Percentiles rank a stretch among this genome's conserved stretches.
phyloP scores from a whole-genome alignment of 2,329 filamentous ascomycete genomes.

The Arthrobotrys entomopaga region DNA sequence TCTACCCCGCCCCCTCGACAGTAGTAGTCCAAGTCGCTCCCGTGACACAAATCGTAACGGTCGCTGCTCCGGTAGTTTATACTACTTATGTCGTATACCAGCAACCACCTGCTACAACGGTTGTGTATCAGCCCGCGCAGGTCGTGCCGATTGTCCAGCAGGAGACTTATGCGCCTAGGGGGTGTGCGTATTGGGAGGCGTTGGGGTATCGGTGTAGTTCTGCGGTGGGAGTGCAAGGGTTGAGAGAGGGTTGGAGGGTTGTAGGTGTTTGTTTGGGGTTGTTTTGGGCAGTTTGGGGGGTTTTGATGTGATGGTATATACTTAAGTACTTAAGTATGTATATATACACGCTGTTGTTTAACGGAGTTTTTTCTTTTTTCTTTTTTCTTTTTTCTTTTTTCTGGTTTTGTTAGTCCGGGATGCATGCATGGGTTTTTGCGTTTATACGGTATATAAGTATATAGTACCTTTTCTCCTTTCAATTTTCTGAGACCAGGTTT shows the following conservation, averaged over 20 bases:
- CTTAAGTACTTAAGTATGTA: no score
- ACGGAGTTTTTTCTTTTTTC: conserved; percentile 12
- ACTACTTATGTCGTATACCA: conserved; percentile 47
- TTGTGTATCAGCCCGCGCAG: conserved; percentile 46
- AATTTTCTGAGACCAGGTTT: background rate
- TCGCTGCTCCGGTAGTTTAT: conserved; percentile 42
- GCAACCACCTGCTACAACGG: conserved; percentile 38
- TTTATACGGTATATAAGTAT: background rate
- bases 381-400: conserved; percentile 19
- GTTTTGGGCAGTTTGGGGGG: conserved; percentile 39
- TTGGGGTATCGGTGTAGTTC: conserved; percentile 49
- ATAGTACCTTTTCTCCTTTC: background rate
- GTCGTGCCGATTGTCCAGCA: conserved; percentile 34
- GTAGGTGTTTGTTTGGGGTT: conserved; percentile 9
- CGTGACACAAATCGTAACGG: conserved; percentile 29
- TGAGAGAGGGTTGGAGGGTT: conserved; percentile 6
- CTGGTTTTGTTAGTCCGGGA: conserved; percentile 3
- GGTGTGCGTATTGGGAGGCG: conserved; percentile 52
- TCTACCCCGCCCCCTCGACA: conserved; percentile 46
- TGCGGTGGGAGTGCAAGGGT: conserved; percentile 24
- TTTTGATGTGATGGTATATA: conserved; percentile 5
- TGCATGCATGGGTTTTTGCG: background rate
- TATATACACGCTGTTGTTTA: background rate
- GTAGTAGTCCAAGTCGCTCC: conserved; percentile 43
- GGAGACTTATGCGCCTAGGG: conserved; percentile 46